Evolutionary conservation across 2,329 filamentous ascomycete genomes (phyloP), one percentile per base, ranked within the genome.

Genomic region (Alternaria triticina): DNA sequence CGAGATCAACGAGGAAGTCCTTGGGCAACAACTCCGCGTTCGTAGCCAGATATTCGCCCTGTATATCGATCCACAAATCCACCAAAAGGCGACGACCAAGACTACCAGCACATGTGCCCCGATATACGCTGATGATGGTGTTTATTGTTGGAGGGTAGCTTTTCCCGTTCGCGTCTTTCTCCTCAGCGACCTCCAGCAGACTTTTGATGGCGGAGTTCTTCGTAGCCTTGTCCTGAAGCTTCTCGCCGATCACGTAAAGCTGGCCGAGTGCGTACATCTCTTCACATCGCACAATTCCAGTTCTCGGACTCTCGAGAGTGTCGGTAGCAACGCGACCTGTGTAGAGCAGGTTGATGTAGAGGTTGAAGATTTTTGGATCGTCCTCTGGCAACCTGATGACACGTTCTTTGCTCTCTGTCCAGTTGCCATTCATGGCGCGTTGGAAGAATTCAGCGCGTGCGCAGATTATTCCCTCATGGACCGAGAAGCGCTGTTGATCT

Each of bases 401-500:
- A 3, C 36, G 36, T 5, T 17, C 1, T 40, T 40, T 3, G 36
- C 36, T 40, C 15, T 40, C 36, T 5, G 3, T 0, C 36, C 36
- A 40, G 8, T 40, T 40, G 4, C 36, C 36, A 3, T 40, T 40
- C 9, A 40, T 10, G 0, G 36, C 15, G 3, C 36, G 36, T 17
- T 6, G 1, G 15, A 40, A 40, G 36, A 40, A 40, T 0, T 40
- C 36, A 2, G 36, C n/a, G 2, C 36, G 36, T n/a, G 15, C 36
- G 36, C 36, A n/a, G 0, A 40, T 10, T 15, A 40, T 17, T 1
- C 8, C 36, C 2, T 40, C 33, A 17, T 10, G 36, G 15, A 40
- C 2, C 0, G 9, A 10, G 4, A 40, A 40, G 0, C 4, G 33
- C 13, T 9, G 13, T n/a, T 36, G 33, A 0, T 36, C 0, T 36